Evolutionary conservation across 495 filamentous ascomycete species (phyloP).

Genomic region (Pseudoneurospora amorphoporcata): DNA sequence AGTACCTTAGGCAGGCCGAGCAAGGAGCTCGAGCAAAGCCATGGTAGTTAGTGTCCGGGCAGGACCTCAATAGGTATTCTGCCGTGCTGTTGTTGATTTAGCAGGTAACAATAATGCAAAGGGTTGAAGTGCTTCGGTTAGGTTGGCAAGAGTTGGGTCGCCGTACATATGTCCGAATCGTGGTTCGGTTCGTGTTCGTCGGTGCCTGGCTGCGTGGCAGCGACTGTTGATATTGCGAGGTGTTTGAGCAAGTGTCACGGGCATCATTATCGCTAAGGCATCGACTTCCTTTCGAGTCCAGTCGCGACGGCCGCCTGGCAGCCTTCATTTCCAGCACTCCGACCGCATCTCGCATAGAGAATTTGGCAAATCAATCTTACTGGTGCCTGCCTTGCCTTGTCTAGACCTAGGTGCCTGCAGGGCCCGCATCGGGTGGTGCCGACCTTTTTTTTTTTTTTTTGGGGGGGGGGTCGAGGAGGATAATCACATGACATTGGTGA

Average conservation of each 20-base stretch:
- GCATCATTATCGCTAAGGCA: background rate
- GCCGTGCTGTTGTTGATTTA: background rate
- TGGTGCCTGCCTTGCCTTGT: no score
- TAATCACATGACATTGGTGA: no score
- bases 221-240: background rate
- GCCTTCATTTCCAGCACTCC: background rate
- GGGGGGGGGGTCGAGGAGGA: no score
- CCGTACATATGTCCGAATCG: no score
- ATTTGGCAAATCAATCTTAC: background rate
- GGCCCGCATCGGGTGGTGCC: background rate
- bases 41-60: background rate
- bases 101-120: background rate
- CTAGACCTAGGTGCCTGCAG: background rate
- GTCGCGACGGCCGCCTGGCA: no score
- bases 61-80: background rate
- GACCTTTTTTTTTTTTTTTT: no score
- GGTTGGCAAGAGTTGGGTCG: no score
- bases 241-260: background rate
- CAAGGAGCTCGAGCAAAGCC: conserved; percentile 7
- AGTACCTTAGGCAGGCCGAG: conserved; percentile 17
- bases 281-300: background rate
- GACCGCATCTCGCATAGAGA: background rate
- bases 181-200: background rate
- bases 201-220: background rate
- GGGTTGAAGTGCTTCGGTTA: background rate